A percentile compares a stretch with the other conserved stretches of the same genome.
Evolutionary conservation across 1,139 yeast species (phyloP).

Genomic region (Arxiozyma telluris): DNA sequence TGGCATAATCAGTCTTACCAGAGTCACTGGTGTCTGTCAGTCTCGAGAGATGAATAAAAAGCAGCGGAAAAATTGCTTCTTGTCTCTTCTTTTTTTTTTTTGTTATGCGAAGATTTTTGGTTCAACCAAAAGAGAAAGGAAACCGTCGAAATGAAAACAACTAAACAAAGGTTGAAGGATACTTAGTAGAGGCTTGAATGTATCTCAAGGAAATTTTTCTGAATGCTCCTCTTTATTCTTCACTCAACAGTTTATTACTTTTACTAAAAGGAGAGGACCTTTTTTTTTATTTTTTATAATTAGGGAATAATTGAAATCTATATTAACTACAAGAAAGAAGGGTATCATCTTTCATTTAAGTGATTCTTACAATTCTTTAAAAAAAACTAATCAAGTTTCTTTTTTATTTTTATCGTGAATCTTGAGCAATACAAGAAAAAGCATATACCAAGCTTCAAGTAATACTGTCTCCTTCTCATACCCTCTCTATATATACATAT

Average conservation of each 20-base stretch:
- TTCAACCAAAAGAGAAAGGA: too few species aligned
- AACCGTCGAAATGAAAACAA: neutral
- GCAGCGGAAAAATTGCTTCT: too few species aligned
- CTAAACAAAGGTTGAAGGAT: too few species aligned
- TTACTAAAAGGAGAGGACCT: neutral
- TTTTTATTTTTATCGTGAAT: neutral
- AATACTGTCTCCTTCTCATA: neutral
- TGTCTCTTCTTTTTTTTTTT: neutral
- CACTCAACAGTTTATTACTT: too few species aligned
- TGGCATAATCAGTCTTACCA: too few species aligned
- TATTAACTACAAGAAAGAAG: neutral
- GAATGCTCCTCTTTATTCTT: neutral
- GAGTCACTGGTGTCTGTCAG: too few species aligned
- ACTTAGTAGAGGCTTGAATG: neutral
- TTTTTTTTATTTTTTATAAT: too few species aligned
- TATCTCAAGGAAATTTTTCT: neutral
- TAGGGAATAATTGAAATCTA: neutral
- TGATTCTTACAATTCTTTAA: too few species aligned
- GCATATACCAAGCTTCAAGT: neutral
- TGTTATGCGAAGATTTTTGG: neutral
- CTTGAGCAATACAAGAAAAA: neutral
- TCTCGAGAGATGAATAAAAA: too few species aligned
- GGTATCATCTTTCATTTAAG: neutral
- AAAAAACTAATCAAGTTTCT: too few species aligned
- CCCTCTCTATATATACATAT: neutral